Evolutionary conservation across 495 filamentous ascomycete genomes (phyloP), one percentile per base, ranked within the genome.

Genomic region (Penicillium lividum): DNA sequence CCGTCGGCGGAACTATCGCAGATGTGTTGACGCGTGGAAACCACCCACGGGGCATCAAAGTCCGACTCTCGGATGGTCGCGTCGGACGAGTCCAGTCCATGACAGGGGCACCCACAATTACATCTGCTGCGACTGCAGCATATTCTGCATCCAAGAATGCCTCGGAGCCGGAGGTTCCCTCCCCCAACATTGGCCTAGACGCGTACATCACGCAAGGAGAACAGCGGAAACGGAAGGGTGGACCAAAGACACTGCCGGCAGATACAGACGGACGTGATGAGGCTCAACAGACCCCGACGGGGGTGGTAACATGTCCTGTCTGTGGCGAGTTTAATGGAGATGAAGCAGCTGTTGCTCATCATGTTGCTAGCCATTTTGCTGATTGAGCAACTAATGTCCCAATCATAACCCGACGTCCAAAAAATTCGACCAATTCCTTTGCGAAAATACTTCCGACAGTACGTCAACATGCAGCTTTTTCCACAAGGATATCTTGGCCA

Each of bases 21-120:
- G 81, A 87, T 18, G 69, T 91, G 7, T 73, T 91, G 22, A 91
- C 88, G n/a, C 66, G 75, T 8, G 87, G 86, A 11, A 80, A 90
- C 53, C 89, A 92, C 60, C 84, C 86, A n/a, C 77, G 85, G 31
- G 89, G 89, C 49, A 87, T 92, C 72, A 92, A 92, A 73, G 89
- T 92, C 15, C 81, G 86, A 3, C 72, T 91, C 2, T 65, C 72
- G 15, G 85, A 89, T 69, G 89, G 89, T 5, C 75, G 85, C 47
- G 79, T 91, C 15, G 89, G 89, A 3, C 71, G 89, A 33, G 87
- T 91, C 31, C 88, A 91, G 67, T 54, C 50, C 34, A 9, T 62
- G 8, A 25, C 27, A 3, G 34, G 53, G 7, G 16, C 51, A 22
- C 57, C 49, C 16, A 13, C 48, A 56, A 46, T 47, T 31, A 51